These are phyloP conservation scores for Hypsizygus ulmarius DNA, from an alignment of 1,284 basidiomycete genomes.

Conservation along the genomic window DNA sequence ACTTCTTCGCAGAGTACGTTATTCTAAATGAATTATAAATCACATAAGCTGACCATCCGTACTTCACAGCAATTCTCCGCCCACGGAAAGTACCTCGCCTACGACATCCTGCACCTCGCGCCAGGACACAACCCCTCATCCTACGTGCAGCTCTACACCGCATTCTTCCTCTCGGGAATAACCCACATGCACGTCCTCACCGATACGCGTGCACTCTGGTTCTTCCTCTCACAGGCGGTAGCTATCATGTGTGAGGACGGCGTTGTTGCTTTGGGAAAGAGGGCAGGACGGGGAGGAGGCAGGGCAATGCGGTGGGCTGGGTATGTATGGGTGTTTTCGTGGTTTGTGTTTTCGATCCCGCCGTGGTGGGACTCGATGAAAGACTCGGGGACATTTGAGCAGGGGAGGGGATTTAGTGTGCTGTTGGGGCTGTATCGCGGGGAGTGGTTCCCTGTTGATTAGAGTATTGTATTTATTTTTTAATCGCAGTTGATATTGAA, in stretches of 20 bases:
- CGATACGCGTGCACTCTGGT: constrained; percentile 20
- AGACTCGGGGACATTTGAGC: background rate
- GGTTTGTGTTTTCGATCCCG: background rate
- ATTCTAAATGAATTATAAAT: background rate
- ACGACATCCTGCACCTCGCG: constrained; percentile 19
- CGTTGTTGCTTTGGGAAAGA: constrained; percentile 17
- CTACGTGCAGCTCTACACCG: constrained; percentile 32
- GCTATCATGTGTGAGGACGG: constrained; percentile 30
- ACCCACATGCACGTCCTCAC: constrained; percentile 22
- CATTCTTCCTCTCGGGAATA: constrained; percentile 31
- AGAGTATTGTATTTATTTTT: no score
- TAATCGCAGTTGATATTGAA: no score
- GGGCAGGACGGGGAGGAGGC: background rate
- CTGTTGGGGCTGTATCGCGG: background rate
- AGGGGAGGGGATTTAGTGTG: background rate
- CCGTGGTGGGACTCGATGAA: background rate
- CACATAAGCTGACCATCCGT: background rate
- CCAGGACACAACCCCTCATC: constrained; percentile 24
- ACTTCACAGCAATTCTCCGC: constrained; percentile 14
- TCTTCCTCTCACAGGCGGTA: constrained; percentile 29
- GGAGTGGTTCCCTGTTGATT: background rate
- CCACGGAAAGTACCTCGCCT: constrained; percentile 19
- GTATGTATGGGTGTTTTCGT: background rate
- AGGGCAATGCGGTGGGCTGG: background rate
- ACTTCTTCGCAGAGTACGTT: constrained; percentile 20